Conservation (phyloP, 352 stramenopile species). For the Phytopythium montanum region DNA sequence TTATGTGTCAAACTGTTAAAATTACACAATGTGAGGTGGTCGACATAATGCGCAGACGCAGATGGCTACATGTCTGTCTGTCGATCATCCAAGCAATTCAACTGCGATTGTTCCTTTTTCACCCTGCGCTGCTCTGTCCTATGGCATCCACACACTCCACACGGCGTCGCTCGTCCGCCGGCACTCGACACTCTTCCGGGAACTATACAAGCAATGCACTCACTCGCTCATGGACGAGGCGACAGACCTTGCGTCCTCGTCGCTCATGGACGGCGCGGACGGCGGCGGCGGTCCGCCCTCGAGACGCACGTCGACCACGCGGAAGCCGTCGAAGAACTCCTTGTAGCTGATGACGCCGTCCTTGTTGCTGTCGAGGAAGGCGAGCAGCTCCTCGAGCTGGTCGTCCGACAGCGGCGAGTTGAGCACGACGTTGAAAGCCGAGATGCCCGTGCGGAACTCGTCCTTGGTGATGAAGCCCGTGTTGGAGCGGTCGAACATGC, state of each 20-base stretch:
- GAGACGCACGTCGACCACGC: conserved; percentile 76
- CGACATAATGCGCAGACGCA: no score
- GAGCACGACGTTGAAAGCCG: conserved; percentile 86
- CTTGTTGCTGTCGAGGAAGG: conserved; percentile 86
- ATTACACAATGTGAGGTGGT: no score
- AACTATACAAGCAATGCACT: conserved; percentile 9
- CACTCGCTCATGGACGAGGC: conserved; percentile 9
- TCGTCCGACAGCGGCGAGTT: conserved; percentile 89
- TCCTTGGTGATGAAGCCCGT: conserved; percentile 73
- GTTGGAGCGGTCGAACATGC: conserved; percentile 90
- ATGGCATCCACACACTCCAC: neutral
- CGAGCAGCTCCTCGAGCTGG: conserved; percentile 89
- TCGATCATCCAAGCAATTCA: neutral
- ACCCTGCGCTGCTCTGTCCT: neutral
- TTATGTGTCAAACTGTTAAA: no score
- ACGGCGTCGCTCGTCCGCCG: neutral
- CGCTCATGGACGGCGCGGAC: conserved; percentile 3
- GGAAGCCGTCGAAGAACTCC: conserved; percentile 93
- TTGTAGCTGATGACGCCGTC: conserved; percentile 92
- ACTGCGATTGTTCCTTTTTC: no score
- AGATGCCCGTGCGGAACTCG: conserved; percentile 84
- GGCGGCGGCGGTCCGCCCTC: conserved; percentile 18
- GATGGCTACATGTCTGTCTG: neutral
- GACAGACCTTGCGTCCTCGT: neutral
- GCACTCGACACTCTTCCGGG: neutral